Evolutionary conservation across 2,329 filamentous ascomycete genomes (phyloP).

Genomic region (Ceratocystis papillata): DNA sequence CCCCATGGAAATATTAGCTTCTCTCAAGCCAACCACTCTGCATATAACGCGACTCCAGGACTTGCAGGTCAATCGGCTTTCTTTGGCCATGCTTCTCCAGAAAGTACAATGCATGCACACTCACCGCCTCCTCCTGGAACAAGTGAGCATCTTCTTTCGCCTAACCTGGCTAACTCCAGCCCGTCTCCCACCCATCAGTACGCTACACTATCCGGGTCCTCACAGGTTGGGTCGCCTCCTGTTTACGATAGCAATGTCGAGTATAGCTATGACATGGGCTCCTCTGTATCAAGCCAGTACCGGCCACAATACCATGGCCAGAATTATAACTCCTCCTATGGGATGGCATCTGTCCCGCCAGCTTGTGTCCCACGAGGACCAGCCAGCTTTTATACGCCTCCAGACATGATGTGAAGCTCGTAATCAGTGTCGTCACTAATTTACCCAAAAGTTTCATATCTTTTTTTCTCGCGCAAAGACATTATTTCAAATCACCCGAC

Average conservation of each 20-base stretch:
- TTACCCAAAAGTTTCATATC: no score
- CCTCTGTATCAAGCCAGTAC: conserved; percentile 8
- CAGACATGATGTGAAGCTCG: background rate
- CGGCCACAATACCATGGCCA: background rate
- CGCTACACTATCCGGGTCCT: conserved; percentile 5
- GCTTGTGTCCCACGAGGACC: conserved; percentile 11
- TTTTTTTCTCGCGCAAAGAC: no score
- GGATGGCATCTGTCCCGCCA: conserved; percentile 6
- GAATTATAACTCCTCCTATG: conserved; percentile 1
- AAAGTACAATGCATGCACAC: conserved; percentile 5
- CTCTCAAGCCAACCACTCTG: conserved; percentile 4
- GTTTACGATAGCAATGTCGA: conserved; percentile 6
- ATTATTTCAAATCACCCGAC: no score
- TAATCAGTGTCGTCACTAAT: background rate
- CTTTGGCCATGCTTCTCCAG: conserved; percentile 4
- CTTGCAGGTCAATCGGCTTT: conserved; percentile 9
- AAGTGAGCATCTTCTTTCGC: background rate
- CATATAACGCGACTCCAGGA: conserved; percentile 2
- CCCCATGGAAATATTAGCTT: background rate
- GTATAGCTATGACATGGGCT: conserved; percentile 7
- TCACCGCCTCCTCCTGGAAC: background rate
- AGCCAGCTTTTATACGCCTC: background rate
- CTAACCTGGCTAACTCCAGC: conserved; percentile 3
- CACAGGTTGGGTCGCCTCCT: background rate
- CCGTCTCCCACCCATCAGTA: conserved; percentile 8